A percentile compares a stretch with the other conserved stretches of the same genome.
Conservation (phyloP, 305 asterid genomes). For the Fraxinus platypoda region DNA sequence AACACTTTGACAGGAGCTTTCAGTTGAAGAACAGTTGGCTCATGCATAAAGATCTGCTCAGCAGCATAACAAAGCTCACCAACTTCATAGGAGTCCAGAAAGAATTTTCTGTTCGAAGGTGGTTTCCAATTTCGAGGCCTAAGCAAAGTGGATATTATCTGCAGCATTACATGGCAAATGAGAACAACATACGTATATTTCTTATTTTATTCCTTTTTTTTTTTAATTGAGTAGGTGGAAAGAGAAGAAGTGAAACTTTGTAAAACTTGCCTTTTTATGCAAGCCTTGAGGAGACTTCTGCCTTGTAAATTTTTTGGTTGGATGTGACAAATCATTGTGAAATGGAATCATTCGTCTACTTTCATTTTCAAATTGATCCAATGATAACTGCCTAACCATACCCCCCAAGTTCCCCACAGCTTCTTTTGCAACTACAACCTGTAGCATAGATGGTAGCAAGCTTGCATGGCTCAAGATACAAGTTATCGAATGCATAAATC, state of each 20-base stretch:
- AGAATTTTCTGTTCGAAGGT: conserved; percentile 87
- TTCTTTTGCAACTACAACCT: conserved; percentile 99
- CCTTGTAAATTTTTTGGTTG: conserved; percentile 74
- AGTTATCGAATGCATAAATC: neutral
- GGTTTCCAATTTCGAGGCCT: conserved; percentile 97
- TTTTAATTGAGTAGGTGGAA: neutral
- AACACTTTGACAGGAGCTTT: conserved; percentile 98
- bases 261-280: conserved; percentile 84
- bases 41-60: conserved; percentile 97
- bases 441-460: conserved; percentile 30
- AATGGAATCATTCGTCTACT: conserved; percentile 91
- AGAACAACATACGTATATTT: conserved; percentile 6
- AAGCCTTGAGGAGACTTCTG: conserved; percentile 97
- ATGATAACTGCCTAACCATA: conserved; percentile 92
- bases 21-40: conserved; percentile 94
- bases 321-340: conserved; percentile 73
- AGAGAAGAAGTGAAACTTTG: conserved; percentile 4
- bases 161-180: conserved; percentile 28
- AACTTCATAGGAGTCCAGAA: conserved; percentile 94
- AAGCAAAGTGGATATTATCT: conserved; percentile 90
- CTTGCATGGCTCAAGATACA: conserved; percentile 19
- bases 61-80: conserved; percentile 99
- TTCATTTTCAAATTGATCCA: conserved; percentile 99
- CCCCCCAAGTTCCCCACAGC: conserved; percentile 95
- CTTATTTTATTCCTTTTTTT: neutral